These are phyloP conservation scores for Uronychia setigera DNA, from an alignment of 73 alveolate species.

Conservation along the genomic window DNA sequence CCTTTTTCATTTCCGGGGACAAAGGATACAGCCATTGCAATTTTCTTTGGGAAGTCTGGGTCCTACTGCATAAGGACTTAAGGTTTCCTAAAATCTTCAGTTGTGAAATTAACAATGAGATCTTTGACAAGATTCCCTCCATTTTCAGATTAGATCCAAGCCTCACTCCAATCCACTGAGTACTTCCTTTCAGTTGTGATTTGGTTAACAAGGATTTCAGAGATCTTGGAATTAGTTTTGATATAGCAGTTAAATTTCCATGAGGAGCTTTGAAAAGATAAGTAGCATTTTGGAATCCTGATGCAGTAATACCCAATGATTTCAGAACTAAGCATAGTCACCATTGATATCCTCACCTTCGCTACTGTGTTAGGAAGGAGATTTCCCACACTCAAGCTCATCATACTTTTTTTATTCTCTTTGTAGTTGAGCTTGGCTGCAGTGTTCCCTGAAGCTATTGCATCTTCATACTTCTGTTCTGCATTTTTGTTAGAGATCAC, in stretches of 20 bases:
- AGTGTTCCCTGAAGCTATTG: slow-evolving; percentile 15
- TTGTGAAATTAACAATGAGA: background rate
- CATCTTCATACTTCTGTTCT: slow-evolving; percentile 35
- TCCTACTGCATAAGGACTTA: background rate
- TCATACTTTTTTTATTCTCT: background rate
- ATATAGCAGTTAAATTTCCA: too few relatives aligned
- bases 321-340: too few relatives aligned
- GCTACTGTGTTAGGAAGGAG: slow-evolving; percentile 30
- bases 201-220: too few relatives aligned
- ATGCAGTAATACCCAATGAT: too few relatives aligned
- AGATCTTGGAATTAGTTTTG: too few relatives aligned
- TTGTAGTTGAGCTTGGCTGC: slow-evolving; percentile 29
- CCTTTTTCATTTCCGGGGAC: slow-evolving; percentile 10
- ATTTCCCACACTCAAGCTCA: slow-evolving; percentile 7
- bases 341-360: slow-evolving; percentile 5
- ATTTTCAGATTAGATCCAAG: too few relatives aligned
- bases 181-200: too few relatives aligned
- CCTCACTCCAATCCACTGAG: too few relatives aligned
- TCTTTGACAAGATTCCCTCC: slow-evolving; percentile 8
- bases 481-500: slow-evolving; percentile 24
- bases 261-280: too few relatives aligned
- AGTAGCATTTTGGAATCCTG: too few relatives aligned
- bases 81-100: slow-evolving; percentile 14
- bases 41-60: slow-evolving; percentile 2
- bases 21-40: slow-evolving; percentile 6